Evolutionary conservation across 1,284 basidiomycete species (phyloP), one percentile per base, ranked within the genome.

Genomic region (Hemileia vastatrix): DNA sequence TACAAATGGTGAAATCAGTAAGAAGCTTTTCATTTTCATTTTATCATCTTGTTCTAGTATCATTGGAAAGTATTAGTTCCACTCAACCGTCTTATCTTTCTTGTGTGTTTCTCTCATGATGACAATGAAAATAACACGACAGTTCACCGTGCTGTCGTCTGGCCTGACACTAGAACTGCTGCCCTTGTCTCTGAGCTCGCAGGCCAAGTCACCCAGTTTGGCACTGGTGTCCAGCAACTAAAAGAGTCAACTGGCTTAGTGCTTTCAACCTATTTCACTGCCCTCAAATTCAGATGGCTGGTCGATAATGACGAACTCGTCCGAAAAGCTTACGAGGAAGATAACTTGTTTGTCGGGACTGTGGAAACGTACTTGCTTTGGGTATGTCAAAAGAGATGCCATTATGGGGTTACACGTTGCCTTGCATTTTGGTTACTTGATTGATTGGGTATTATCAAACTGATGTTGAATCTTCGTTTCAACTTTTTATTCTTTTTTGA

Each of bases 201-300:
- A 3, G 19, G 43, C 21, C 54, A 54, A 36, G 13, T 3, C 2
- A 61, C 52, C 31, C 15, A 19, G 2, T 61, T 54, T 32, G 59
- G 59, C 2, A 19, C 82, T 18, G 94, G 94, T 4, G 81, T 95
- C 62, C 83, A 91, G 70, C 82, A 73, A 2, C 64, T 90, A 58
- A 77, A 77, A 65, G 66, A 72, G 40, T 59, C 65, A 53, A 95
- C 90, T 50, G 92, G 91, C 40, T 81, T 95, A 45, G 88, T 88
- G n/a, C 79, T 97, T 19, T 54, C 52, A 31, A 61, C 54, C 32
- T 61, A 61, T 52, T 61, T 61, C 31, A 53, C 59, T 4, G 59
- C 88, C 2, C 86, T 94, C 77, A 98, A 97, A 79, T 81, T 96
- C 64, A 83, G 88, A 51, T 98, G 94, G 94, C 91, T 98, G 87